Percentiles rank a stretch among this genome's conserved stretches.
phyloP scores from a whole-genome alignment of 139 green algal species.

The Astrephomene gubernaculifera region DNA sequence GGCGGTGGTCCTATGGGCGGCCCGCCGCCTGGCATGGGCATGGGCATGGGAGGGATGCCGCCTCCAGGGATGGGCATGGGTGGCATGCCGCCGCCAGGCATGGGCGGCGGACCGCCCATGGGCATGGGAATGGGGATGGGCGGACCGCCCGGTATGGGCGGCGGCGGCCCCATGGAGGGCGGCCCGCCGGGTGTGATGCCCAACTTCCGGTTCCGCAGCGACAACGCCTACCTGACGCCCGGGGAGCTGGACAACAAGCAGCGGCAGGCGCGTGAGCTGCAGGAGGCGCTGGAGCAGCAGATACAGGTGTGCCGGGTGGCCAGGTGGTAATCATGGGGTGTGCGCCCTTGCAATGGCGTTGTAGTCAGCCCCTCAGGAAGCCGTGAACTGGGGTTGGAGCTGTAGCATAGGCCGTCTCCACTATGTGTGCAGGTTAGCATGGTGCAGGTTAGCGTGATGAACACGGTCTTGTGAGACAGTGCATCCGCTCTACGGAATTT shows the following conservation, averaged over 20 bases:
- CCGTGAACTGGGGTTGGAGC: no score
- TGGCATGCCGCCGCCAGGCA: background rate
- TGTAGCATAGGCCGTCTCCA: no score
- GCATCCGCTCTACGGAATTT: background rate
- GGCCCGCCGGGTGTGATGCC: constrained; percentile 14
- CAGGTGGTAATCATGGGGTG: background rate
- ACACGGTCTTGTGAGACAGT: no score
- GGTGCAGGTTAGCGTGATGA: no score
- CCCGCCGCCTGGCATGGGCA: background rate
- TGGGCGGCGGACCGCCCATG: constrained; percentile 3
- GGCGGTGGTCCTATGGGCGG: background rate
- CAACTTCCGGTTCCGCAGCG: constrained; percentile 50
- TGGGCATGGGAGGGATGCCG: constrained; percentile 1
- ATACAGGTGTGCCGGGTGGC: constrained; percentile 1
- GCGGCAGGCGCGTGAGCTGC: constrained; percentile 50
- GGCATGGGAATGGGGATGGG: constrained; percentile 20
- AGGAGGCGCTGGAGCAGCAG: constrained; percentile 54
- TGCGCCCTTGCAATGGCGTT: no score
- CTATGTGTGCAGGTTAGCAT: no score
- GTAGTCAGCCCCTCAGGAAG: no score
- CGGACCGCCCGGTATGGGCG: background rate
- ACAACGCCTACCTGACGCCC: constrained; percentile 49
- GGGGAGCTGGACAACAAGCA: constrained; percentile 53
- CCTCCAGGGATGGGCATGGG: background rate
- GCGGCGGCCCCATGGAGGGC: background rate